These are phyloP conservation scores for Aspergillus uvarum DNA, from an alignment of 2,329 filamentous ascomycete genomes.

Conservation along the genomic window DNA sequence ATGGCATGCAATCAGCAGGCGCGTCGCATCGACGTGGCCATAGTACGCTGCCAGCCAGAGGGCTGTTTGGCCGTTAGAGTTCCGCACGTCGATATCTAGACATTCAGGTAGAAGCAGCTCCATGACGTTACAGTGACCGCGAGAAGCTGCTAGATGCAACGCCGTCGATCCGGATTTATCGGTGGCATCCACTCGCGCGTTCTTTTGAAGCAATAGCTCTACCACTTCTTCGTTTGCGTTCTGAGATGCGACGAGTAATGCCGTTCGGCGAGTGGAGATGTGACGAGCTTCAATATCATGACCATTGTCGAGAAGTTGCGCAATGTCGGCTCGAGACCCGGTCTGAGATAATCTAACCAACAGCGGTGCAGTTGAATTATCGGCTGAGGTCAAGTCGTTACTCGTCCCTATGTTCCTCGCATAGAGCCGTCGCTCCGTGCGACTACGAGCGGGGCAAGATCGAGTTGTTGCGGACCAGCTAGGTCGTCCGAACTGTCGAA, in stretches of 20 bases:
- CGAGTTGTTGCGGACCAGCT: slow-evolving; percentile 8
- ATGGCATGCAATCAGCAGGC: slow-evolving; percentile 31
- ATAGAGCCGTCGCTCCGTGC: slow-evolving; percentile 10
- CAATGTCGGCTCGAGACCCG: slow-evolving; percentile 35
- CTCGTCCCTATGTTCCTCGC: slow-evolving; percentile 33
- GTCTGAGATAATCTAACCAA: slow-evolving; percentile 40
- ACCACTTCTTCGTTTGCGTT: slow-evolving; percentile 40
- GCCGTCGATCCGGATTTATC: slow-evolving; percentile 34
- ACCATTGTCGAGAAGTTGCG: slow-evolving; percentile 33
- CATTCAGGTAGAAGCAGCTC: slow-evolving; percentile 29
- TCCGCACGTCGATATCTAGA: slow-evolving; percentile 32
- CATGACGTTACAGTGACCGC: slow-evolving; percentile 32
- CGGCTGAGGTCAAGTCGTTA: slow-evolving; percentile 34
- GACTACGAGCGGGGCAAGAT: slow-evolving; percentile 14
- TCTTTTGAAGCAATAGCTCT: slow-evolving; percentile 31
- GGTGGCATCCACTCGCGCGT: slow-evolving; percentile 30
- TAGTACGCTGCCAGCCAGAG: slow-evolving; percentile 38
- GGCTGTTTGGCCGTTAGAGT: slow-evolving; percentile 35
- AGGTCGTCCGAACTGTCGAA: slow-evolving; percentile 19
- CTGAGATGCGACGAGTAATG: slow-evolving; percentile 41
- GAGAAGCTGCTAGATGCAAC: slow-evolving; percentile 34
- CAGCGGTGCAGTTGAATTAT: slow-evolving; percentile 31
- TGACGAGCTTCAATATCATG: slow-evolving; percentile 34
- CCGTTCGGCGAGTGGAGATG: slow-evolving; percentile 33
- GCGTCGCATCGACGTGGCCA: slow-evolving; percentile 34